These are phyloP conservation scores for Solanum chilense DNA, from an alignment of 257 asterid species.

Conservation along the genomic window DNA sequence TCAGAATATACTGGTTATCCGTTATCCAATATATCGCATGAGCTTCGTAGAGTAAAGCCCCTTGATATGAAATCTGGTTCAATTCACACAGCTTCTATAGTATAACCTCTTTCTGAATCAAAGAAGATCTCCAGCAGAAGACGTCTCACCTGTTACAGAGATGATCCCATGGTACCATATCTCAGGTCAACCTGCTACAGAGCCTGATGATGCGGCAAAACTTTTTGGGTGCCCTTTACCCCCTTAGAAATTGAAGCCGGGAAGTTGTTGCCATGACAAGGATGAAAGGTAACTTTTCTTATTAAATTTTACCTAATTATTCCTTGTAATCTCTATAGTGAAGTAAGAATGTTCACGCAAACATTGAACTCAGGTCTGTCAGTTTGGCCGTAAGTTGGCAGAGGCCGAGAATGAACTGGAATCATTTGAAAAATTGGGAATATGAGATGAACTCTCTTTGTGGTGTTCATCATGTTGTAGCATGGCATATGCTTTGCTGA, in stretches of 20 bases:
- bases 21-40: slow-evolving; percentile 32
- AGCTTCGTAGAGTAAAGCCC: slow-evolving; percentile 32
- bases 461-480: too few species aligned
- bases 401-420: too few species aligned
- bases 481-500: too few species aligned
- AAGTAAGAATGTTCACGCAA: slow-evolving; percentile 12
- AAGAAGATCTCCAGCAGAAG: slow-evolving; percentile 24
- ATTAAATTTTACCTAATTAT: not conserved
- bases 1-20: slow-evolving; percentile 44
- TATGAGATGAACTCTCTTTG: too few species aligned
- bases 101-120: slow-evolving; percentile 51
- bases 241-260: slow-evolving; percentile 66
- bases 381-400: too few species aligned
- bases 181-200: not conserved
- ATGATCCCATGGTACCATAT: not conserved
- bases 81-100: slow-evolving; percentile 27
- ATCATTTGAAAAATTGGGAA: too few species aligned
- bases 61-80: slow-evolving; percentile 23
- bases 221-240: slow-evolving; percentile 64
- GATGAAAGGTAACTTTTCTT: slow-evolving; percentile 61
- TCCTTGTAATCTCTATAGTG: not conserved
- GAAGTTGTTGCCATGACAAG: slow-evolving; percentile 82
- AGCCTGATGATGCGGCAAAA: slow-evolving; percentile 47
- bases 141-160: not conserved
- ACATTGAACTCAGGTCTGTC: not conserved